Evolutionary conservation across 129 eudicot species (phyloP).

Genomic region (Flaveria trinervia): DNA sequence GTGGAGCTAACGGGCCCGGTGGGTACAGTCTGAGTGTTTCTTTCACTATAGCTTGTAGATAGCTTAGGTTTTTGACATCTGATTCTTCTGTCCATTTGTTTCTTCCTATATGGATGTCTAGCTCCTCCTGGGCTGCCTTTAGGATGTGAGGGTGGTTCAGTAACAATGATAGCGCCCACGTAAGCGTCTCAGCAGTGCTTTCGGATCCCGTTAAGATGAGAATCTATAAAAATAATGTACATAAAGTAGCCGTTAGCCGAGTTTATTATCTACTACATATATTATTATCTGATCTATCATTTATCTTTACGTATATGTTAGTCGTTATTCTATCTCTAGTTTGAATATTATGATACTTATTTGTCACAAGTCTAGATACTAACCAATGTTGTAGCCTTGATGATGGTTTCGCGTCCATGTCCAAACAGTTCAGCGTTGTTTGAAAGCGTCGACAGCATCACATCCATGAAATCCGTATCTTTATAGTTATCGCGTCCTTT

Average conservation of each 20-base stretch:
- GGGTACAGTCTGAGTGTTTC: slow-evolving; percentile 68
- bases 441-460: slow-evolving; percentile 45
- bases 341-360: too few species aligned
- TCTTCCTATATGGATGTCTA: slow-evolving; percentile 43
- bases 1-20: slow-evolving; percentile 58
- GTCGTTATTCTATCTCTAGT: too few species aligned
- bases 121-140: slow-evolving; percentile 40
- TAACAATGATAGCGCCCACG: slow-evolving; percentile 53
- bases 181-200: slow-evolving; percentile 49
- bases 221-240: slow-evolving; percentile 29
- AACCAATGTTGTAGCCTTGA: slow-evolving; percentile 64
- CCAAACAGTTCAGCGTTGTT: slow-evolving; percentile 26
- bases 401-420: slow-evolving; percentile 37
- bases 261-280: too few species aligned
- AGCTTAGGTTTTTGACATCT: slow-evolving; percentile 36
- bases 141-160: slow-evolving; percentile 38
- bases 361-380: not conserved
- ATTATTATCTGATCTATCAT: too few species aligned
- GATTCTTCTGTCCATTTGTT: slow-evolving; percentile 44
- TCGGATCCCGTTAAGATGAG: slow-evolving; percentile 55
- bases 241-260: not conserved
- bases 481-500: not conserved
- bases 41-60: slow-evolving; percentile 47
- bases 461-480: slow-evolving; percentile 52
- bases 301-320: too few species aligned